Evolutionary conservation across 768 basidiomycete genomes (phyloP), one percentile per base, ranked within the genome.

Genomic region (Mycena belliarum): DNA sequence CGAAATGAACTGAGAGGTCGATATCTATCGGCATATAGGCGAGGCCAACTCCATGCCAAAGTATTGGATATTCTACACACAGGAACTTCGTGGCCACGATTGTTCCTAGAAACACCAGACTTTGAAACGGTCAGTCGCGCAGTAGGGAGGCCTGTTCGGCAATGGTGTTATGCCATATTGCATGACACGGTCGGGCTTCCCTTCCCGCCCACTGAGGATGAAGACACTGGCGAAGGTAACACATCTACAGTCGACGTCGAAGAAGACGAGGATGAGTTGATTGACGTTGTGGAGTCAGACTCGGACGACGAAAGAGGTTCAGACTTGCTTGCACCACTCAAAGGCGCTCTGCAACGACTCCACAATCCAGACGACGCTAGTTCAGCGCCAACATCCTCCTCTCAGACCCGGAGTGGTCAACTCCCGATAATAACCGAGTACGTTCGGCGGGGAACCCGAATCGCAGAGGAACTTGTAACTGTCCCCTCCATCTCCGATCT

Each of bases 21-120:
- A 53, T 91, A 89, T 67, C 60, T 90, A 46, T 70, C 77, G 29
- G 88, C 88, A 0, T 93, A 87, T 69, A 78, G 89, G 49, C 67
- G 65, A 1, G 90, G 89, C 4, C 68, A 69, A 1, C 69, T 93
- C 20, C 75, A 82, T 18, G 81, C 87, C 2, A 79, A 81, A 57
- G 71, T 83, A 26, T 68, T 87, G 68, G 87, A 92, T 61, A 67
- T 79, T 6, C 68, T 92, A 50, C 82, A 72, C 54, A 84, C 87
- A 0, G 82, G 79, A 18, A 84, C 88, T 1, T 85, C 76, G 55
- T 93, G 89, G 88, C 84, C 88, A 6, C 75, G 78, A 32, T 67
- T 86, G n/a, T 91, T 90, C 68, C 78, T 93, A 20, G 91, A 93
- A 59, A 81, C 85, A 62, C 91, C 91, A 0, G 91, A 93, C 69